Percentiles rank a stretch among this genome's conserved stretches.
phyloP scores from a whole-genome alignment of 306 rosid species.

The Amphicarpaea edgeworthii region DNA sequence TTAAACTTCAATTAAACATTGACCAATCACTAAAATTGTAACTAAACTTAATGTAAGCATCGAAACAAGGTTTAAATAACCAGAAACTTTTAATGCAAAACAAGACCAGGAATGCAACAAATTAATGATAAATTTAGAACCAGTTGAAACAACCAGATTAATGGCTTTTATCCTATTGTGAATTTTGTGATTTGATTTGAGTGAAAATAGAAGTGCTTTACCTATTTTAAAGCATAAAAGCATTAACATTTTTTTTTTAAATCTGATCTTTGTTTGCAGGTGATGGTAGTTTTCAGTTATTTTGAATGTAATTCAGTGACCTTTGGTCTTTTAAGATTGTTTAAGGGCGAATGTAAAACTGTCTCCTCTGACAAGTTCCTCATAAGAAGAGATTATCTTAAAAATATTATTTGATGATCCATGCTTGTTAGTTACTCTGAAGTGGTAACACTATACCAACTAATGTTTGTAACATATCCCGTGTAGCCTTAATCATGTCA shows the following conservation, averaged over 20 bases:
- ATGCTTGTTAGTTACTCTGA: conserved; percentile 32
- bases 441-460: neutral
- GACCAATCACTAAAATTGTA: neutral
- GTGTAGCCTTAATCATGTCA: conserved; percentile 15
- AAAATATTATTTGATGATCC: conserved; percentile 23
- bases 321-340: conserved; percentile 16
- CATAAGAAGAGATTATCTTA: conserved; percentile 10
- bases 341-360: conserved; percentile 24
- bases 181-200: conserved; percentile 9
- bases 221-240: conserved; percentile 17
- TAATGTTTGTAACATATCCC: conserved; percentile 6
- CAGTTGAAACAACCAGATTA: neutral
- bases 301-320: conserved; percentile 1
- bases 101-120: neutral
- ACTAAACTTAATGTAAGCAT: conserved; percentile 4
- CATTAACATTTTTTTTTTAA: neutral
- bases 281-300: conserved; percentile 31
- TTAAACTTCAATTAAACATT: neutral
- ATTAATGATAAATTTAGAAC: conserved; percentile 15
- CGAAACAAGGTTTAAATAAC: conserved; percentile 9
- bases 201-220: neutral
- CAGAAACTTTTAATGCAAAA: neutral
- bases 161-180: neutral
- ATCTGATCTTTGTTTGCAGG: conserved; percentile 41
- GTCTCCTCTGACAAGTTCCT: conserved; percentile 20